phyloP scores from a whole-genome alignment of 768 basidiomycete genomes.

The Lentinula boryana region DNA sequence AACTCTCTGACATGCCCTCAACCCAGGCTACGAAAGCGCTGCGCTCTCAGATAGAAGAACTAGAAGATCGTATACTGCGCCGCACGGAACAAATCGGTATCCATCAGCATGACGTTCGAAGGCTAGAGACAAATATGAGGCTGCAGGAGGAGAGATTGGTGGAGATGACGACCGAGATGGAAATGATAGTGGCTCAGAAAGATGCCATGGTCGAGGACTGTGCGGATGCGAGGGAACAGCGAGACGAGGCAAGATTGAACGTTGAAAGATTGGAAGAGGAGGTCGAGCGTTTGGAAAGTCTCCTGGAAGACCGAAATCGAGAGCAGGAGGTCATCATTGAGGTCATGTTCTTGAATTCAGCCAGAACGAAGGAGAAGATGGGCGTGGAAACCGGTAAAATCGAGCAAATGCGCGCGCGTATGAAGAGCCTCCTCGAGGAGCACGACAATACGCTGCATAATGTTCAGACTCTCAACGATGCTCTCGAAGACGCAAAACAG shows the following conservation, averaged over 20 bases:
- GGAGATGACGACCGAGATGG: constrained; percentile 68
- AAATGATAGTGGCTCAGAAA: constrained; percentile 59
- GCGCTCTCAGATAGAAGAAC: constrained; percentile 60
- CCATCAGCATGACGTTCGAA: constrained; percentile 73
- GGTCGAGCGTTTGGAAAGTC: constrained; percentile 33
- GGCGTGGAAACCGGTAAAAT: neutral
- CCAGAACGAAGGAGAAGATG: constrained; percentile 2
- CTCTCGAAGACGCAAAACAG: constrained; percentile 10
- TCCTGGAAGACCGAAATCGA: constrained; percentile 4
- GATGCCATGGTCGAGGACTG: constrained; percentile 84
- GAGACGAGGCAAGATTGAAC: constrained; percentile 54
- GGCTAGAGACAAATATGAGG: constrained; percentile 67
- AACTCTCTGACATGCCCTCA: constrained; percentile 57
- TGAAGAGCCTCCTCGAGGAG: constrained; percentile 15
- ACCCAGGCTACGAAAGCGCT: constrained; percentile 49
- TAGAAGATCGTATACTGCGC: constrained; percentile 58
- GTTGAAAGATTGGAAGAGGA: constrained; percentile 62
- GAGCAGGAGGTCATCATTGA: constrained; percentile 9
- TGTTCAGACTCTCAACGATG: constrained; percentile 5
- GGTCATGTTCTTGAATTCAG: constrained; percentile 7
- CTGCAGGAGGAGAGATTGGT: constrained; percentile 69
- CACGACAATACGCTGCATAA: constrained; percentile 6
- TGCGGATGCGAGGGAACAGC: constrained; percentile 65
- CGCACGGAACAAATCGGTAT: constrained; percentile 72
- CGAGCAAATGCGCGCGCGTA: constrained; percentile 24